Evolutionary conservation across 495 filamentous ascomycete genomes (phyloP), one percentile per base, ranked within the genome.

Genomic region (Penicillium flavigenum): DNA sequence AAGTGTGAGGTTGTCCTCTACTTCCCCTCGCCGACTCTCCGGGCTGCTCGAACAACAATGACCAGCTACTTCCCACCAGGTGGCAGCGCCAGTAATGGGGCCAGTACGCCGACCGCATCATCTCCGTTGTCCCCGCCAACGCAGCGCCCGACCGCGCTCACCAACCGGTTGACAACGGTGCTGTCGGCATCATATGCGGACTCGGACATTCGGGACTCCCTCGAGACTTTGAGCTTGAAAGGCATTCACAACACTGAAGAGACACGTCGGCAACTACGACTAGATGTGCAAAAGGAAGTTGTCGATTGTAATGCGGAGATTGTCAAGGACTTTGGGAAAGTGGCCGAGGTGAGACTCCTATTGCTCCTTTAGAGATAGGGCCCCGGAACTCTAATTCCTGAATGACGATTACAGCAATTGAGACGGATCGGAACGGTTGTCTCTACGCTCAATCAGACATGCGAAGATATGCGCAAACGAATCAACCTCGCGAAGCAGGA

Each of bases 141-240:
- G 4, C 73, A 76, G 53, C 75, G 75, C 49, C 75, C 76, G n/a
- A 89, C 83, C 71, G 86, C 87, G 3, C 73, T 93, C 48, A 86
- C 88, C 0, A 83, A 79, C 62, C 88, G 93, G 68, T 78, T 97
- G 57, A 88, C 90, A 16, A 87, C 81, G 48, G 88, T 97, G 17
- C 84, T 98, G 34, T 96, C 94, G 14, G 84, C 89, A 4, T 96
- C 93, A 0, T 98, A 96, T 72, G 87, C 90, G 32, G 94, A 98
- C 70, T 82, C 88, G 3, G 93, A 97, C 58, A 96, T 97, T 57
- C 84, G 91, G 52, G 89, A 96, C 76, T 88, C 91, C 34, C 79
- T 99, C 32, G 77, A 80, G 50, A 84, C 89, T 0, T 76, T 98
- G 14, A 92, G 96, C 69, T 76, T 83, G 31, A 78, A 86, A 22